phyloP scores from a whole-genome alignment of 2,329 filamentous ascomycete genomes.

The Lojkania enalia region DNA sequence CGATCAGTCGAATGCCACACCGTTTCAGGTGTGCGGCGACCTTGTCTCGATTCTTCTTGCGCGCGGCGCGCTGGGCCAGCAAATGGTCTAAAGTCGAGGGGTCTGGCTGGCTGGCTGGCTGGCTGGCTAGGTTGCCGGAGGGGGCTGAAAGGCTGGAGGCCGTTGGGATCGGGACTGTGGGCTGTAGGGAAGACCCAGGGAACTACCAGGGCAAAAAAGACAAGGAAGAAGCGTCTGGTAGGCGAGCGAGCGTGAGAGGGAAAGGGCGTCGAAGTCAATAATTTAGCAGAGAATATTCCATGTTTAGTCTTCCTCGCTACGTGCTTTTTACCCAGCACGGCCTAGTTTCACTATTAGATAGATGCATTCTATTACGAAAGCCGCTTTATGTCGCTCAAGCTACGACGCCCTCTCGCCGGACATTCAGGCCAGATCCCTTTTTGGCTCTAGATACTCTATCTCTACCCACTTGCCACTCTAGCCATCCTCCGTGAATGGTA shows the following conservation, averaged over 20 bases:
- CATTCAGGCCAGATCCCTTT: background rate
- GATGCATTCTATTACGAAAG: constrained; percentile 30
- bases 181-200: background rate
- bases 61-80: too few species aligned
- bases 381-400: constrained; percentile 2
- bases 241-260: background rate
- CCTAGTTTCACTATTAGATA: constrained; percentile 29
- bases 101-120: too few species aligned
- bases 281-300: constrained; percentile 37
- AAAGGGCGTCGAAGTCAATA: constrained; percentile 13
- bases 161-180: too few species aligned
- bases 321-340: constrained; percentile 21
- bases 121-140: too few species aligned
- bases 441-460: background rate
- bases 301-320: constrained; percentile 26
- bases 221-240: background rate
- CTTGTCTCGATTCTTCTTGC: too few species aligned
- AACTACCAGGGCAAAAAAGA: background rate
- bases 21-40: constrained; percentile 1
- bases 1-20: background rate
- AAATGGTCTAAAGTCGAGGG: too few species aligned
- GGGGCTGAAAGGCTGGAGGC: too few species aligned
- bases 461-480: background rate
- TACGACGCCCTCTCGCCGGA: background rate
- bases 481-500: too few species aligned